phyloP scores from a whole-genome alignment of 768 basidiomycete genomes.

The Calocybe cyanea region DNA sequence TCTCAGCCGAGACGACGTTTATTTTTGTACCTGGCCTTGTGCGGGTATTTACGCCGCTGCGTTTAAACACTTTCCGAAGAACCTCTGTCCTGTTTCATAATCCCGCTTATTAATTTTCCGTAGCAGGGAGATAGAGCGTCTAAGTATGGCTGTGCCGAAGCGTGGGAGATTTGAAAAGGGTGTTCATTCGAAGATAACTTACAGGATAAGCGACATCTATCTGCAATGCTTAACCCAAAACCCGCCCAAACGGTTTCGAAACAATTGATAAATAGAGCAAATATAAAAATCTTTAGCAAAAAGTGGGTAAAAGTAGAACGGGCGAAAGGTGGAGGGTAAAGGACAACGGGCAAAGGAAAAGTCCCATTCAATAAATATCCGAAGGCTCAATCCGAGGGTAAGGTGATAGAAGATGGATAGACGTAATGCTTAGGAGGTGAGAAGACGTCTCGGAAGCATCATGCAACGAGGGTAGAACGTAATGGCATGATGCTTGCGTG shows the following conservation, averaged over 20 bases:
- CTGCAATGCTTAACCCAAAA: background rate
- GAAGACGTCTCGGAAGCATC: slow-evolving; percentile 6
- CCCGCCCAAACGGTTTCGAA: background rate
- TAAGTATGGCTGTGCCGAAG: too few relatives aligned
- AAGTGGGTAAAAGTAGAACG: background rate
- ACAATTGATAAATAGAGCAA: background rate
- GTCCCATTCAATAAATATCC: slow-evolving; percentile 10
- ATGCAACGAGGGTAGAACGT: slow-evolving; percentile 9
- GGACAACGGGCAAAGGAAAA: slow-evolving; percentile 1
- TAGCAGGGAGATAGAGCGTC: too few relatives aligned
- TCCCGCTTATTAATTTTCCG: too few relatives aligned
- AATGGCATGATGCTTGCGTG: slow-evolving; percentile 7
- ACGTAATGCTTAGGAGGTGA: slow-evolving; percentile 1
- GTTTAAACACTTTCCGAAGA: too few relatives aligned
- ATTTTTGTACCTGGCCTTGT: too few relatives aligned
- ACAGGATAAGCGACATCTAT: background rate
- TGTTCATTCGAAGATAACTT: background rate
- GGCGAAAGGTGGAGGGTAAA: background rate
- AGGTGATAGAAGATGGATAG: background rate
- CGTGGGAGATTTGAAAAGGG: too few relatives aligned
- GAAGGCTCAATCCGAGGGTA: slow-evolving; percentile 8
- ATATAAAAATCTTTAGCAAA: background rate
- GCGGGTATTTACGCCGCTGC: too few relatives aligned
- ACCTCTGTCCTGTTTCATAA: too few relatives aligned
- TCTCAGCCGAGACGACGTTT: too few relatives aligned